A percentile compares a stretch with the other conserved stretches of the same genome.
Conservation (phyloP, 73 alveolate species). For the Uronychia setigera region DNA sequence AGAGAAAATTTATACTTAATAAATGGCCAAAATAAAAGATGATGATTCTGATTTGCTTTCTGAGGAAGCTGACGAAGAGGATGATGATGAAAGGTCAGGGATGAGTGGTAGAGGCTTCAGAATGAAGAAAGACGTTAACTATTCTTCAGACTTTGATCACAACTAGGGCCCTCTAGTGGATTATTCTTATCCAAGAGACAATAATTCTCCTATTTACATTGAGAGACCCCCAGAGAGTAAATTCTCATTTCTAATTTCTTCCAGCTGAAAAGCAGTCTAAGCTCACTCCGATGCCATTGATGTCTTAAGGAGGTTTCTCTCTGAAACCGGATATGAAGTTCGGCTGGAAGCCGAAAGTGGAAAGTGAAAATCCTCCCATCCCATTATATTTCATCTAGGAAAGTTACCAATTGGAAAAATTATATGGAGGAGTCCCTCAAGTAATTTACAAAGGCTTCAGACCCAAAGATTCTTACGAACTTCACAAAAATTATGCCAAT, state of each 20-base stretch:
- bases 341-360: conserved; percentile 74
- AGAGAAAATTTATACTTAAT: too few relatives aligned
- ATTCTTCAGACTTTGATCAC: too few relatives aligned
- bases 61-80: conserved; percentile 17
- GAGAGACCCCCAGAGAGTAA: too few relatives aligned
- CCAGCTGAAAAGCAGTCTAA: too few relatives aligned
- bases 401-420: background rate
- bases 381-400: conserved; percentile 17
- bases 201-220: too few relatives aligned
- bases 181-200: too few relatives aligned
- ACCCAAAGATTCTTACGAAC: conserved; percentile 28
- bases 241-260: too few relatives aligned
- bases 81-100: background rate
- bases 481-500: conserved; percentile 16
- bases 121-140: conserved; percentile 14
- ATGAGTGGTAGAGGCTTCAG: conserved; percentile 9
- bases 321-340: conserved; percentile 73
- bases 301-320: conserved; percentile 30
- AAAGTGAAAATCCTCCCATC: conserved; percentile 17
- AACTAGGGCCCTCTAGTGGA: too few relatives aligned
- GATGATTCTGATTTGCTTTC: background rate
- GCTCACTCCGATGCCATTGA: background rate
- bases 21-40: background rate
- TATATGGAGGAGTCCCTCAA: background rate
- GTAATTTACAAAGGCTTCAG: conserved; percentile 29